A percentile compares a stretch with the other conserved stretches of the same genome.
Evolutionary conservation across 2,329 filamentous ascomycete species (phyloP).

Genomic region (Neofusicoccum sp.): DNA sequence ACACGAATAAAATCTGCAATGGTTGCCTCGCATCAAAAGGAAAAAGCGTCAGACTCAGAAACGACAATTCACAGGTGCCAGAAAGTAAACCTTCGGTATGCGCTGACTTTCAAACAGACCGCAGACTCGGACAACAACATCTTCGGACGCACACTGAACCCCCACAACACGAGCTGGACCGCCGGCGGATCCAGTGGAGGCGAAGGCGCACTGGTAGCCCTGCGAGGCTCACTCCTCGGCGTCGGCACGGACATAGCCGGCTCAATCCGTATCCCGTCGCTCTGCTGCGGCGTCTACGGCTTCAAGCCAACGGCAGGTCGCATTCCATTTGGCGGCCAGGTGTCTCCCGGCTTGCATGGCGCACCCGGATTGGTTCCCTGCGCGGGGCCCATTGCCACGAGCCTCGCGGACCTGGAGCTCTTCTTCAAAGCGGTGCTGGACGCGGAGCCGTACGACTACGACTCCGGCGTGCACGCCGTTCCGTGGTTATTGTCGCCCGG

Average conservation of each 20-base stretch:
- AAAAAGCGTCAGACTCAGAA: not conserved
- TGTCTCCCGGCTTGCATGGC: constrained; percentile 42
- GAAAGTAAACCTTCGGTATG: not conserved
- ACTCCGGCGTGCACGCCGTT: constrained; percentile 41
- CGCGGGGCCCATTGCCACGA: constrained; percentile 54
- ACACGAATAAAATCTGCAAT: no score
- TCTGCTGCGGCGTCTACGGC: constrained; percentile 16
- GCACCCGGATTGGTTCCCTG: constrained; percentile 45
- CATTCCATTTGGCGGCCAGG: constrained; percentile 39
- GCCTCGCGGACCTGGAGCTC: constrained; percentile 51
- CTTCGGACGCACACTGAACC: constrained; percentile 54
- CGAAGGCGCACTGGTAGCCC: constrained; percentile 54
- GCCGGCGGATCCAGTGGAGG: constrained; percentile 56
- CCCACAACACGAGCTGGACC: constrained; percentile 51
- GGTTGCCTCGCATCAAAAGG: no score
- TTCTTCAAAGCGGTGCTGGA: constrained; percentile 55
- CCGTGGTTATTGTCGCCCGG: constrained; percentile 43
- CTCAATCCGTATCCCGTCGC: constrained; percentile 18
- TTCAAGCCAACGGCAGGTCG: constrained; percentile 37
- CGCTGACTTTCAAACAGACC: constrained; percentile 22
- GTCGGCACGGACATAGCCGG: constrained; percentile 37
- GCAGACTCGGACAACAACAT: constrained; percentile 51
- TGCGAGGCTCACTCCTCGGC: constrained; percentile 54
- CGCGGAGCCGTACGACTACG: constrained; percentile 52
- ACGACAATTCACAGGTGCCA: not conserved